Evolutionary conservation across 2,329 filamentous ascomycete genomes (phyloP), one percentile per base, ranked within the genome.

Genomic region (Fusarium subtropicale): DNA sequence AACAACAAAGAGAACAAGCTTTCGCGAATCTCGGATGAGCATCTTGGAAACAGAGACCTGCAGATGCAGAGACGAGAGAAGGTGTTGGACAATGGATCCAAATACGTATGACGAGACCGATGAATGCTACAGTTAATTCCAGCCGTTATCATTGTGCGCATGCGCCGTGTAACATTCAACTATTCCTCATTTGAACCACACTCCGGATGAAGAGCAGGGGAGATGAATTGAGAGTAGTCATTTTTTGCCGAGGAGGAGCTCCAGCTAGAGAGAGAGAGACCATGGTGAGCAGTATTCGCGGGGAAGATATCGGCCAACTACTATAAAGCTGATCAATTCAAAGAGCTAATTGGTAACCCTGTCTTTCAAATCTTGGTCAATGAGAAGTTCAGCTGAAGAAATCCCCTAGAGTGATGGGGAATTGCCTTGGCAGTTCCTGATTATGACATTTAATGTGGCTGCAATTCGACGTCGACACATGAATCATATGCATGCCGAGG

Each of bases 11-110:
- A 81, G 61, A n/a, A 69, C 64, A 24, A 79, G 55, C 5, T 77
- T 76, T 66, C 72, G 75, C 26, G 77, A 59, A 52, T 80, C 78
- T 48, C 75, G 72, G 26, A 76, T 69, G 34, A 80, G 58, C 79
- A 80, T 80, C 36, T 51, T 69, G 71, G 45, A 47, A 34, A 12
- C 11, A 41, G 13, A 42, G 46, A 28, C 16, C 10, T 51, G n/a
- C 18, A 44, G 12, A n/a, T 46, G 41, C 28, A 24, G 12, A 58
- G 38, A 30, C 42, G 4, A 52, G 13, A n/a, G 50, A 48, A 22
- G 28, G 45, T 57, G 42, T 48, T 10, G 20, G 42, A 44, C 13
- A 15, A 60, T 41, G 56, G 47, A 48, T 39, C 48, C 48, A 52
- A 41, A 39, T 39, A 22, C 36, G 36, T 56, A 50, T 51, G 38